Percentiles rank a stretch among this genome's conserved stretches.
These are phyloP conservation scores for Wakefieldia striispora DNA, from an alignment of 768 basidiomycete species.

Conservation along the genomic window DNA sequence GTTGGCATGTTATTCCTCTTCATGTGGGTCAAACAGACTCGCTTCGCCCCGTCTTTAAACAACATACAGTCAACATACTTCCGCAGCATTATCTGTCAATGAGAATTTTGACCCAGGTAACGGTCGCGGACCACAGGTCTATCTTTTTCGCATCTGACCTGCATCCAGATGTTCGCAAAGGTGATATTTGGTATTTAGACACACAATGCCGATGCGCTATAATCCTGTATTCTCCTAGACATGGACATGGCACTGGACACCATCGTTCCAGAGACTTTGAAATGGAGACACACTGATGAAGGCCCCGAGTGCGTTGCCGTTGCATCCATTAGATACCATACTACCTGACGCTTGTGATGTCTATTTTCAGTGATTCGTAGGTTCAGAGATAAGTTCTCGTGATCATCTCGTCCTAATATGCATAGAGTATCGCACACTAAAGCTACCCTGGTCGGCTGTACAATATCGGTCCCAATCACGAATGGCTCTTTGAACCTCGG, in stretches of 20 bases:
- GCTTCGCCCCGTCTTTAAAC: conserved; percentile 6
- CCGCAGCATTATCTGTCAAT: conserved; percentile 78
- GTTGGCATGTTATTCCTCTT: conserved; percentile 88
- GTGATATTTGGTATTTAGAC: conserved; percentile 23
- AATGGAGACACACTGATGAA: conserved; percentile 89
- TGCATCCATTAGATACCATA: not conserved
- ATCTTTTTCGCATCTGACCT: conserved; percentile 6
- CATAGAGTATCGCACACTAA: conserved; percentile 88
- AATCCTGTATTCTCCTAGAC: conserved; percentile 48
- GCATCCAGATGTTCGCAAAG: conserved; percentile 43
- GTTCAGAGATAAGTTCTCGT: conserved; percentile 20
- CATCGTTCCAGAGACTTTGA: conserved; percentile 79
- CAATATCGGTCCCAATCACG: conserved; percentile 82
- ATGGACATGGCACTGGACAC: conserved; percentile 94
- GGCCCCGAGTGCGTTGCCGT: conserved; percentile 69
- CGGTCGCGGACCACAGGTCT: not conserved
- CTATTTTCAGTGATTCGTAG: conserved; percentile 66
- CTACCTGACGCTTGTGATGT: conserved; percentile 3
- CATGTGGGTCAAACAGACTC: conserved; percentile 51
- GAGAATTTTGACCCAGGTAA: conserved; percentile 85
- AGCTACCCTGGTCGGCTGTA: conserved; percentile 78
- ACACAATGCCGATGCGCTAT: conserved; percentile 20
- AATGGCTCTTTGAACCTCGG: conserved; percentile 76
- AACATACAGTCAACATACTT: conserved; percentile 67
- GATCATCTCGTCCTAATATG: not conserved